Percentiles rank a stretch among this genome's conserved stretches.
Evolutionary conservation across 768 basidiomycete genomes (phyloP).

Genomic region (Tulasnella sp.): DNA sequence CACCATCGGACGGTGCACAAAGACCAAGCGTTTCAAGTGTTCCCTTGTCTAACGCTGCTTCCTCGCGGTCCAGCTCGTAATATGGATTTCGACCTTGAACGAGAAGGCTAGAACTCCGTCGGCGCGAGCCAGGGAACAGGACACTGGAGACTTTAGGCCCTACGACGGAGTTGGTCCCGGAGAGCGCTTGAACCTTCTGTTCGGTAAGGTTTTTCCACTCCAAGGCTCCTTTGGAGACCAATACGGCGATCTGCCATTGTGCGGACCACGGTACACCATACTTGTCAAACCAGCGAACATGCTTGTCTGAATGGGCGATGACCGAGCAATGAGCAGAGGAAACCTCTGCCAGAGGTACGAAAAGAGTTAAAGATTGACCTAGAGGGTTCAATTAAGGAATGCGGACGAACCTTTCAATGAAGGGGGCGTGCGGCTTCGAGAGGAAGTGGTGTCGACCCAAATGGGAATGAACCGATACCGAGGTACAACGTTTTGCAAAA

Average conservation of each 20-base stretch:
- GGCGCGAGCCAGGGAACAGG: constrained; percentile 17
- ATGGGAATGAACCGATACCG: not conserved
- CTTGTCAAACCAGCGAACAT: constrained; percentile 33
- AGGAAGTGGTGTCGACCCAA: not conserved
- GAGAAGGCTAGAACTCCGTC: not conserved
- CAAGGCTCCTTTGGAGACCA: constrained; percentile 39
- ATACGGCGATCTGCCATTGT: constrained; percentile 54
- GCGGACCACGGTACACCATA: constrained; percentile 45
- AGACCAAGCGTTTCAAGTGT: constrained; percentile 46
- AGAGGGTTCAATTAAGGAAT: not conserved
- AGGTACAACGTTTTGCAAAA: not conserved
- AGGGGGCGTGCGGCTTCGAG: not conserved
- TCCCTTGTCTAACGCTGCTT: constrained; percentile 40
- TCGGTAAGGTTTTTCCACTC: constrained; percentile 39
- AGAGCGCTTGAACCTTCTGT: constrained; percentile 36
- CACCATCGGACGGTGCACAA: constrained; percentile 31
- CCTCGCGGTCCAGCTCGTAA: constrained; percentile 59
- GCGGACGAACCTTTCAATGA: not conserved
- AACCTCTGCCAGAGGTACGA: not conserved
- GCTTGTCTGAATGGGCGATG: constrained; percentile 11
- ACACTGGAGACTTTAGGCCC: constrained; percentile 37
- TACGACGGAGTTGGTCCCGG: constrained; percentile 39
- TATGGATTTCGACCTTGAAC: constrained; percentile 38
- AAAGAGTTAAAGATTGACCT: not conserved
- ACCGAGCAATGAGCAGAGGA: not conserved